These are phyloP conservation scores for Tolypocladium endophyticum DNA, from an alignment of 2,329 filamentous ascomycete genomes.

Conservation along the genomic window DNA sequence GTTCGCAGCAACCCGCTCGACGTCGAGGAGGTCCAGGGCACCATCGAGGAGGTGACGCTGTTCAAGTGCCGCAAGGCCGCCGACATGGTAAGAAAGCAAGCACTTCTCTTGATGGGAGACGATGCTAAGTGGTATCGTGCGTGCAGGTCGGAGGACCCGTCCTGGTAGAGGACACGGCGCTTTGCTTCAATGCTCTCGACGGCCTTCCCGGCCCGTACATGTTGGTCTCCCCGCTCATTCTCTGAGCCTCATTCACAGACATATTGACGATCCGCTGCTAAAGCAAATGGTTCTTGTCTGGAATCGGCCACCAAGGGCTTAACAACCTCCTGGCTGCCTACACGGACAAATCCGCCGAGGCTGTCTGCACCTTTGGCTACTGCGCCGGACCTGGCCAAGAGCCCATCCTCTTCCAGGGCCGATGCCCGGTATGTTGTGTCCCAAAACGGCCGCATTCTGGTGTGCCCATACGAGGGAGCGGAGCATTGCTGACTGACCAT, in stretches of 20 bases:
- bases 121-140: neutral
- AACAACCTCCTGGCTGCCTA: conserved; percentile 87
- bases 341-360: conserved; percentile 81
- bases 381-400: conserved; percentile 75
- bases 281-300: conserved; percentile 89
- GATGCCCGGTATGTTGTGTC: conserved; percentile 56
- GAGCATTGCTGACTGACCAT: neutral
- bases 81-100: conserved; percentile 44
- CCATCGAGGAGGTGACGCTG: conserved; percentile 78
- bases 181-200: conserved; percentile 83
- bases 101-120: neutral
- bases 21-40: conserved; percentile 82
- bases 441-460: neutral
- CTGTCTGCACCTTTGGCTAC: conserved; percentile 94
- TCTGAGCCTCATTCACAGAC: neutral
- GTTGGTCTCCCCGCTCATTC: conserved; percentile 32
- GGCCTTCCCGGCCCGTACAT: conserved; percentile 96
- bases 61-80: conserved; percentile 83
- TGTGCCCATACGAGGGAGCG: neutral
- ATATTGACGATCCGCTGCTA: neutral
- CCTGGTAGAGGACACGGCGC: conserved; percentile 87
- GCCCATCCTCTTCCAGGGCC: conserved; percentile 81
- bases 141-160: conserved; percentile 71
- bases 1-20: conserved; percentile 69
- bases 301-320: conserved; percentile 71